These are phyloP conservation scores for Colletotrichum sublineola DNA, from an alignment of 2,329 filamentous ascomycete species.

Conservation along the genomic window DNA sequence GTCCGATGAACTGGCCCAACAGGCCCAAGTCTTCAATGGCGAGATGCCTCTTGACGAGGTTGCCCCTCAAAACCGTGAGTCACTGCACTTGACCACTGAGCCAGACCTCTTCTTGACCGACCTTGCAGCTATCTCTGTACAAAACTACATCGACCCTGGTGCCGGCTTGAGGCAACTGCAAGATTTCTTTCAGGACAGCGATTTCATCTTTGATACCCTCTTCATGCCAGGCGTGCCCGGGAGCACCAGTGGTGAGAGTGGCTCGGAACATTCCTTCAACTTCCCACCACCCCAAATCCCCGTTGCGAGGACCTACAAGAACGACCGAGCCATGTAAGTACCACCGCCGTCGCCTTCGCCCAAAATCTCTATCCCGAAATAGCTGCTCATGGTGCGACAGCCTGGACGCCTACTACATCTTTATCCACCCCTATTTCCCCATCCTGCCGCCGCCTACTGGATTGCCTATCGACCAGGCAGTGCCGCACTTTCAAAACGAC, in stretches of 20 bases:
- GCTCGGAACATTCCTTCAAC: slow-evolving; percentile 40
- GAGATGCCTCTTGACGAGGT: slow-evolving; percentile 48
- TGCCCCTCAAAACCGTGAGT: slow-evolving; percentile 49
- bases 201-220: slow-evolving; percentile 61
- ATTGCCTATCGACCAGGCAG: slow-evolving; percentile 51
- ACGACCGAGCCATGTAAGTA: slow-evolving; percentile 57
- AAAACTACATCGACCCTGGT: slow-evolving; percentile 61
- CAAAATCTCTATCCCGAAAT: too few species aligned
- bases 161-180: slow-evolving; percentile 62
- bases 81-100: background rate
- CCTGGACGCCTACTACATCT: slow-evolving; percentile 65
- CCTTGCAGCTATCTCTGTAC: slow-evolving; percentile 50
- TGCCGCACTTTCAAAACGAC: slow-evolving; percentile 53
- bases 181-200: slow-evolving; percentile 61
- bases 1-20: slow-evolving; percentile 42
- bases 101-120: slow-evolving; percentile 25
- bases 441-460: slow-evolving; percentile 60
- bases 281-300: slow-evolving; percentile 45
- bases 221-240: slow-evolving; percentile 49
- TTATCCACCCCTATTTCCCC: slow-evolving; percentile 64
- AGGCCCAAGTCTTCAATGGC: slow-evolving; percentile 46
- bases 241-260: slow-evolving; percentile 38
- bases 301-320: slow-evolving; percentile 58
- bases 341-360: background rate
- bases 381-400: slow-evolving; percentile 32